Evolutionary conservation across 176 grass and related monocot species (phyloP), one percentile per base, ranked within the genome.

Genomic region (Oryza punctata): DNA sequence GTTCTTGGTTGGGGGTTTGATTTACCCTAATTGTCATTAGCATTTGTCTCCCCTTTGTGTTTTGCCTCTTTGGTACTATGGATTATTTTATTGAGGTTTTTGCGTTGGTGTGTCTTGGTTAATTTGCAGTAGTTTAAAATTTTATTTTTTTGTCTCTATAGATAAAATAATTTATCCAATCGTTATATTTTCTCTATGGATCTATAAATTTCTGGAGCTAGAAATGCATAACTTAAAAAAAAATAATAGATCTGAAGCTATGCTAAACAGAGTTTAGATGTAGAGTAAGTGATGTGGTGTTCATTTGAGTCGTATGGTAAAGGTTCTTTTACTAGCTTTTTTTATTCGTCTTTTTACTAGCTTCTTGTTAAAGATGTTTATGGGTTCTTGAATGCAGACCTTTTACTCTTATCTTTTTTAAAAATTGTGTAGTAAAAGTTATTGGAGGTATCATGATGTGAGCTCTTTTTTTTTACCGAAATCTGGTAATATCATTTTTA

Each of bases 21-120:
- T 28, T 59, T 70, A 8, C 27, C 66, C 30, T 57, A 81, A 38
- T 70, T 81, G 29, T 8, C 52, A 50, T 37, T 81, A 57, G 29
- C 65, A 38, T 80, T n/a, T 47, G 2, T 44, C 46, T 59, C 54
- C 47, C 2, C 25, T 3, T 7, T 33, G 11, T 54, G 21, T 49
- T 18, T 77, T 60, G 1, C 18, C 13, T 23, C 18, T 60, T 60
- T 23, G 21, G 2, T 60, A 12, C 3, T 23, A 6, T 60, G 54
- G 7, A 54, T 19, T 41, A n/a, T 41, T 11, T 2, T 46, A 4
- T 47, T 15, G 12, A 47, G 13, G 45, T 47, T 47, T 47, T 15
- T 15, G 13, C 0, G 11, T 10, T 41, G 10, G 40, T 10, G 40
- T 41, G 7, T 41, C 9, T 41, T 10, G 10, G 40, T 10, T 41